Evolutionary conservation across 2,329 filamentous ascomycete species (phyloP).

Genomic region (Pestalotiopsis sp.): DNA sequence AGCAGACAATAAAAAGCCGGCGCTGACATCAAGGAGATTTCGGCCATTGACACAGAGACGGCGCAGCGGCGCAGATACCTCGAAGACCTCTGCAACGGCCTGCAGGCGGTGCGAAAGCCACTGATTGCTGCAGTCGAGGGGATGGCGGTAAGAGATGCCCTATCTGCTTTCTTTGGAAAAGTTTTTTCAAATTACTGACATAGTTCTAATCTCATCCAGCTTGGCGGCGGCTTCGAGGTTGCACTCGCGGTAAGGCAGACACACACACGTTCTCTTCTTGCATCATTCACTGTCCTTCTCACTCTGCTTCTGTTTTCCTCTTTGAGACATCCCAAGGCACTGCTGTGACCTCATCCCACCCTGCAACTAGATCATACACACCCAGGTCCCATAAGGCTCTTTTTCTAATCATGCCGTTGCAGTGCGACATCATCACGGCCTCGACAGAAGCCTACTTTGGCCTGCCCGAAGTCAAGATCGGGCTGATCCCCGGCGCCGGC

Average conservation of each 20-base stretch:
- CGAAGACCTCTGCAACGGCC: constrained; percentile 42
- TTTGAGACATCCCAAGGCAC: neutral
- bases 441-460: constrained; percentile 83
- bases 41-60: constrained; percentile 27
- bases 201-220: constrained; percentile 14
- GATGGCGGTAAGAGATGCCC: constrained; percentile 44
- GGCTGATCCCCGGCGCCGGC: constrained; percentile 87
- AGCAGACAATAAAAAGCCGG: constrained; percentile 25
- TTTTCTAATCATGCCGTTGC: constrained; percentile 4
- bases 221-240: constrained; percentile 55
- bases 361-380: neutral
- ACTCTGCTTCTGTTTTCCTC: neutral
- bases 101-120: constrained; percentile 45
- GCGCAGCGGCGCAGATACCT: constrained; percentile 34
- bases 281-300: neutral
- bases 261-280: neutral
- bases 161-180: neutral
- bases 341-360: no score
- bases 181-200: constrained; percentile 25
- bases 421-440: constrained; percentile 66
- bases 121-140: constrained; percentile 53
- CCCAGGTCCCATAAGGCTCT: neutral
- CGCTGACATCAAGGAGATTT: constrained; percentile 39
- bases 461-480: constrained; percentile 93
- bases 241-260: constrained; percentile 42